Evolutionary conservation across 2,329 filamentous ascomycete species (phyloP).

Genomic region (Phaeosphaeriaceae sp.): DNA sequence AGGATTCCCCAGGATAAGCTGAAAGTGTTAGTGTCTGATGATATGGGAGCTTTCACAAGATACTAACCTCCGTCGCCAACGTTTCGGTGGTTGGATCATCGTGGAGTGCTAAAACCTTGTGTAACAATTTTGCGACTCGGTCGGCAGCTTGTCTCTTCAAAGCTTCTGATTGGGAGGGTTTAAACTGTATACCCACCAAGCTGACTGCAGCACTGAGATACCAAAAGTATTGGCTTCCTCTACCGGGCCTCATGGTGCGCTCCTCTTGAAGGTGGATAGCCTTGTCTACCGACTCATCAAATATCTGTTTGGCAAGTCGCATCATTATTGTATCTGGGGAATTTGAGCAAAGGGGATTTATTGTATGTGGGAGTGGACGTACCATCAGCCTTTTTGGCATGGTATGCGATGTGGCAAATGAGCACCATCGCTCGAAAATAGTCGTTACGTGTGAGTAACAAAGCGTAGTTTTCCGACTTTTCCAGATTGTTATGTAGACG

Average conservation of each 20-base stretch:
- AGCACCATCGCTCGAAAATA: conserved; percentile 27
- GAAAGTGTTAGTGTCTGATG: background rate
- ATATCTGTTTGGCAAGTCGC: conserved; percentile 13
- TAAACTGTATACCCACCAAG: conserved; percentile 34
- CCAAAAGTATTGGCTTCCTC: conserved; percentile 46
- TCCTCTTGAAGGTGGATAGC: conserved; percentile 43
- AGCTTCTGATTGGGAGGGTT: conserved; percentile 19
- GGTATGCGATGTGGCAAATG: conserved; percentile 26
- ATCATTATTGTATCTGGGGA: conserved; percentile 14
- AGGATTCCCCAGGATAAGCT: conserved; percentile 5
- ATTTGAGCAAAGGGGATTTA: conserved; percentile 9
- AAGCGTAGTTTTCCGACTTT: conserved; percentile 15
- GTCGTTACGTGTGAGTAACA: conserved; percentile 25
- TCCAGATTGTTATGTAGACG: conserved; percentile 17
- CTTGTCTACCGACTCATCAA: conserved; percentile 22
- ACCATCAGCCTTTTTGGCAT: conserved; percentile 14
- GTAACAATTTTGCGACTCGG: conserved; percentile 22
- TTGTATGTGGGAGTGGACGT: background rate
- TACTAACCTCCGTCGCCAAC: conserved; percentile 19
- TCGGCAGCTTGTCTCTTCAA: conserved; percentile 33
- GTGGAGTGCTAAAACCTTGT: conserved; percentile 25
- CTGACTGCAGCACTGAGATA: conserved; percentile 42
- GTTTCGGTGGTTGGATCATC: conserved; percentile 19
- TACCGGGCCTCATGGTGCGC: conserved; percentile 40
- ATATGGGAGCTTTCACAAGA: background rate